Evolutionary conservation across 208 protist species (phyloP), one percentile per base, ranked within the genome.

Genomic region (Borovskyia barvae): DNA sequence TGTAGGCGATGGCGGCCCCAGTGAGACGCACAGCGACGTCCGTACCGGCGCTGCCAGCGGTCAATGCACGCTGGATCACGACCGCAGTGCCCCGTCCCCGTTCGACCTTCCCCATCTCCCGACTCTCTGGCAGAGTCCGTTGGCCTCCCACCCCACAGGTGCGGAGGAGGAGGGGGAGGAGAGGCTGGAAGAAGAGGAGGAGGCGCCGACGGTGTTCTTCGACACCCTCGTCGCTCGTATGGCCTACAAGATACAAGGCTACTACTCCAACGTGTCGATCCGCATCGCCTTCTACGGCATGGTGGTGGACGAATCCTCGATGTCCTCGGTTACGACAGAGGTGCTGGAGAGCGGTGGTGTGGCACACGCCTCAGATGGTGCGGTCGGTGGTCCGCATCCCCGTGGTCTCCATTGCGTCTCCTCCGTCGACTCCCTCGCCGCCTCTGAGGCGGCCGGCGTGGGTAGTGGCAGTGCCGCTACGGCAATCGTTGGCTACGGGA

Each of bases 161-260:
- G n/a, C n/a, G n/a, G n/a, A n/a, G n/a, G n/a, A n/a, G n/a, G 70
- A 75, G 3, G 20, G n/a, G n/a, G n/a, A n/a, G n/a, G n/a, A n/a
- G n/a, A n/a, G n/a, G n/a, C n/a, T 15, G 50, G 62, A 58, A 17
- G 52, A 63, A 35, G 28, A 24, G 4, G 70, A 73, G 24, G 48
- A 63, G 2, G 20, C 28, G 45, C 58, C 63, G 2, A 60, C 24
- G 15, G 78, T 92, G 25, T 51, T 58, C 40, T 93, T 93, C 39
- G 82, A 90, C 48, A 78, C 86, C 12, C 85, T 88, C 47, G 56
- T 90, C 20, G 75, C 81, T 8, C 80, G 86, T 52, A 87, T 93
- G 80, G 61, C 77, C 14, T 82, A 71, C 37, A 75, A 77, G 36
- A 90, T 93, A 50, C 77, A 85, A 15, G 86, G 86, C n/a, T 66